phyloP scores from a whole-genome alignment of 169 alveolate genomes.

The Amoebophrya sp. region DNA sequence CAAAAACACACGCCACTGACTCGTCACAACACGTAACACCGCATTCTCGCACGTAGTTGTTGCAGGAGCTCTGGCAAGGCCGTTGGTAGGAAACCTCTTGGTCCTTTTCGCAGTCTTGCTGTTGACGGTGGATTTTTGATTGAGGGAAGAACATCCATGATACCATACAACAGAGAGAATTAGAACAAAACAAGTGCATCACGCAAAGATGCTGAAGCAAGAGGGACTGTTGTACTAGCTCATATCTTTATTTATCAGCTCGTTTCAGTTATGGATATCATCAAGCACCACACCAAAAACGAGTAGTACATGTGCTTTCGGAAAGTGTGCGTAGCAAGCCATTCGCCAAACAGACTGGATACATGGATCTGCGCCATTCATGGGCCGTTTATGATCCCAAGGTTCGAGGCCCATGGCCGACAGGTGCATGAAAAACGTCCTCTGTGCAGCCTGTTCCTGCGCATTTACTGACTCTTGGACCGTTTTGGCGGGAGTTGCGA shows the following conservation, averaged over 20 bases:
- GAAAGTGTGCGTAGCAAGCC: constrained; percentile 45
- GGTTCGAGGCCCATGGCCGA: constrained; percentile 43
- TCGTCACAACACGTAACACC: constrained; percentile 46
- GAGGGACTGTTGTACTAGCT: no score
- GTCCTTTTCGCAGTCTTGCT: constrained; percentile 35
- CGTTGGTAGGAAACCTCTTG: constrained; percentile 38
- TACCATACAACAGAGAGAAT: no score
- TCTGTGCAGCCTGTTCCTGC: constrained; percentile 45
- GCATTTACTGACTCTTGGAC: constrained; percentile 40
- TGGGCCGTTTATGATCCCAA: constrained; percentile 42
- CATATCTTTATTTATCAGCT: no score
- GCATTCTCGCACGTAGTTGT: constrained; percentile 40
- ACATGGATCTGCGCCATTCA: constrained; percentile 33
- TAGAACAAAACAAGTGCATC: no score
- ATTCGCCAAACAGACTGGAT: constrained; percentile 35
- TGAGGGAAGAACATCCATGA: no score
- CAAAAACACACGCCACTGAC: constrained; percentile 44
- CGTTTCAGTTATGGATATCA: no score
- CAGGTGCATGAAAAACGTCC: constrained; percentile 40
- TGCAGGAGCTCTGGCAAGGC: constrained; percentile 43
- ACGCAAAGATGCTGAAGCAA: no score
- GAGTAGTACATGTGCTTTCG: no score
- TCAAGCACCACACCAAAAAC: no score
- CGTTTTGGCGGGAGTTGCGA: not conserved
- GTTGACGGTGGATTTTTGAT: no score